Conservation (phyloP, 2,329 filamentous ascomycete species). For the Cercospora beticola region DNA sequence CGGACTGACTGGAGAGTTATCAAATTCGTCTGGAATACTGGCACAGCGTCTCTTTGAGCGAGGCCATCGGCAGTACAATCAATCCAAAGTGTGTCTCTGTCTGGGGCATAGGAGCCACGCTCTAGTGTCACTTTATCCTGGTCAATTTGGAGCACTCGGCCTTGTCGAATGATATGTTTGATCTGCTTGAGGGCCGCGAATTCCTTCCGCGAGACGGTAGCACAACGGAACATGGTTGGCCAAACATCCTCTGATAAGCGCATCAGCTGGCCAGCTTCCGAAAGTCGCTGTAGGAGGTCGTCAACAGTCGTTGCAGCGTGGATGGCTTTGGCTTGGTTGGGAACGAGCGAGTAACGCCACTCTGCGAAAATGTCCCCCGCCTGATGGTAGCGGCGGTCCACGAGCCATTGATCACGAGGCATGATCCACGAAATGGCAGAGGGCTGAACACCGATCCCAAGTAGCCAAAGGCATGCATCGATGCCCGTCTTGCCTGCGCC, state of each 20-base stretch:
- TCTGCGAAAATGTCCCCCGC: not conserved
- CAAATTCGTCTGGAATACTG: slow-evolving; percentile 17
- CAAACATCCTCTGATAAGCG: slow-evolving; percentile 15
- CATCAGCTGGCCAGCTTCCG: not conserved
- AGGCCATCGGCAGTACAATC: slow-evolving; percentile 26
- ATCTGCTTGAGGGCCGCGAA: slow-evolving; percentile 13
- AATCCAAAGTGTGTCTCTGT: slow-evolving; percentile 21
- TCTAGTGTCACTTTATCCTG: slow-evolving; percentile 14
- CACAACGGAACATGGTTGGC: slow-evolving; percentile 25
- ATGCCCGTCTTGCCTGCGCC: slow-evolving; percentile 28
- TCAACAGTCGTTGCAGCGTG: slow-evolving; percentile 9
- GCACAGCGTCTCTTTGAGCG: slow-evolving; percentile 13
- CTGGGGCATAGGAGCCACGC: slow-evolving; percentile 5
- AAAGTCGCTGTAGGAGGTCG: slow-evolving; percentile 13
- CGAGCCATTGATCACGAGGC: slow-evolving; percentile 25
- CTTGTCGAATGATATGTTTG: slow-evolving; percentile 19
- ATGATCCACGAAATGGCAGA: slow-evolving; percentile 28
- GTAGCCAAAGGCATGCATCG: slow-evolving; percentile 25
- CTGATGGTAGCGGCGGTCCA: slow-evolving; percentile 21
- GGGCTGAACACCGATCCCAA: not conserved
- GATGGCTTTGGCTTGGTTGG: slow-evolving; percentile 13
- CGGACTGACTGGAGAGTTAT: slow-evolving; percentile 27
- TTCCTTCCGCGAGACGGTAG: slow-evolving; percentile 20
- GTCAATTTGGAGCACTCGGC: slow-evolving; percentile 17
- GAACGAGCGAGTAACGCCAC: not conserved